Evolutionary conservation across 2,329 filamentous ascomycete species (phyloP).

Genomic region (Tolypocladium album): DNA sequence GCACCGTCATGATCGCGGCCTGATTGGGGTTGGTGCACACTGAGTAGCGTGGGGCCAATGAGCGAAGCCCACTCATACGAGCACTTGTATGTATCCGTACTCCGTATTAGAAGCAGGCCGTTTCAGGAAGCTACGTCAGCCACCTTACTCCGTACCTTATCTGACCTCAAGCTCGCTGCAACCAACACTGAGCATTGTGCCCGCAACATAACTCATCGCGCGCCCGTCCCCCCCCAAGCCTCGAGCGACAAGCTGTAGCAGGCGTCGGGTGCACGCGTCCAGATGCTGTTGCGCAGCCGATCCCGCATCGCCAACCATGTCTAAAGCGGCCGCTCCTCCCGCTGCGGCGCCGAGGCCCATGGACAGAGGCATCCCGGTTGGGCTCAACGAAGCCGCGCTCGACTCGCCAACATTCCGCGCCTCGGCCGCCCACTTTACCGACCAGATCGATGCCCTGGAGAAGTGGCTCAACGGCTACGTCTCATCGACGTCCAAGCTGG

Average conservation of each 20-base stretch:
- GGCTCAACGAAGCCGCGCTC: constrained; percentile 86
- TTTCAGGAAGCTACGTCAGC: background rate
- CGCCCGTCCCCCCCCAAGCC: background rate
- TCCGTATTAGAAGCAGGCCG: background rate
- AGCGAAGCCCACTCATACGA: background rate
- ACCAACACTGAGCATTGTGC: background rate
- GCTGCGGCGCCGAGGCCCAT: constrained; percentile 9
- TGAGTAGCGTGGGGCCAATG: background rate
- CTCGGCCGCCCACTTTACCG: constrained; percentile 73
- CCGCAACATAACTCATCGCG: background rate
- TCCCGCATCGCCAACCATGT: constrained; percentile 7
- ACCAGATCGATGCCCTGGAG: constrained; percentile 85
- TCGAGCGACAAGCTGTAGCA: background rate
- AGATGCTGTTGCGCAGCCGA: constrained; percentile 1
- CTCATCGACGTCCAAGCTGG: constrained; percentile 41
- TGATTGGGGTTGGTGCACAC: no score
- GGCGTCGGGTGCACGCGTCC: background rate
- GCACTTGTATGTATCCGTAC: no score
- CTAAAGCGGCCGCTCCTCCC: constrained; percentile 9
- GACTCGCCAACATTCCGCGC: constrained; percentile 95
- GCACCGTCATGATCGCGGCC: no score
- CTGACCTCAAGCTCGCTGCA: background rate
- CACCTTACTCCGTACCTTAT: background rate
- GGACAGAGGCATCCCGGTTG: constrained; percentile 54
- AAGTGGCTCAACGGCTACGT: constrained; percentile 70